Percentiles rank a stretch among this genome's conserved stretches.
Evolutionary conservation across 1,139 yeast species (phyloP).

Genomic region (Candida mesenterica): DNA sequence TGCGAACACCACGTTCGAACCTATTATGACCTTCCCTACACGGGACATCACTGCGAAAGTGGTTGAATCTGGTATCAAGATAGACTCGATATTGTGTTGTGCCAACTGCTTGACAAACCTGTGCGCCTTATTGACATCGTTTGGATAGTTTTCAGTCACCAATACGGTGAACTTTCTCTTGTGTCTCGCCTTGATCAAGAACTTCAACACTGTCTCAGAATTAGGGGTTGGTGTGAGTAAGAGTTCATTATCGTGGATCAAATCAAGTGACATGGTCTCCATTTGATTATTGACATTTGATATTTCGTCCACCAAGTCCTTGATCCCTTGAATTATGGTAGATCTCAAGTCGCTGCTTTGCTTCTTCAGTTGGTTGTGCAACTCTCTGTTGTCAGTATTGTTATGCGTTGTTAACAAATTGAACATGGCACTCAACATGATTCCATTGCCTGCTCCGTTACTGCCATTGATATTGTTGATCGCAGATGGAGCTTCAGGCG

Average conservation of each 20-base stretch:
- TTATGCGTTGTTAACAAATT: slow-evolving; percentile 64
- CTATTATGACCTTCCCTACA: slow-evolving; percentile 93
- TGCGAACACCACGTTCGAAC: slow-evolving; percentile 88
- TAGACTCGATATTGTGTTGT: slow-evolving; percentile 84
- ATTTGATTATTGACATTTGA: slow-evolving; percentile 87
- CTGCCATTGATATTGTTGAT: slow-evolving; percentile 19
- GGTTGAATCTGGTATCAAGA: slow-evolving; percentile 89
- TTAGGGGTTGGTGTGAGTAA: slow-evolving; percentile 92
- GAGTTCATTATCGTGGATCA: slow-evolving; percentile 93
- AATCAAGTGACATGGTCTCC: slow-evolving; percentile 84
- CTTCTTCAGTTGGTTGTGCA: slow-evolving; percentile 34
- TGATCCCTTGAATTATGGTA: slow-evolving; percentile 88
- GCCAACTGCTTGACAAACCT: slow-evolving; percentile 77
- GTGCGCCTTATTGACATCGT: slow-evolving; percentile 74
- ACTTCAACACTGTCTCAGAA: slow-evolving; percentile 84
- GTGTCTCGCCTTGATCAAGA: slow-evolving; percentile 79
- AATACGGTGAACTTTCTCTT: slow-evolving; percentile 91
- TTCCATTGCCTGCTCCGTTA: slow-evolving; percentile 33
- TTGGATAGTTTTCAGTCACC: slow-evolving; percentile 91
- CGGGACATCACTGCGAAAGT: slow-evolving; percentile 95
- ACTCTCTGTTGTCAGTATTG: slow-evolving; percentile 27
- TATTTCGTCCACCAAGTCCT: slow-evolving; percentile 90
- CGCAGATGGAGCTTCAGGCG: slow-evolving; percentile 19
- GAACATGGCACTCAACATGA: slow-evolving; percentile 85
- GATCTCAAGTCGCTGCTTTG: slow-evolving; percentile 73